Base-by-base conservation (phyloP, 179 eudicot genomes). In the Silene coronaria region DNA sequence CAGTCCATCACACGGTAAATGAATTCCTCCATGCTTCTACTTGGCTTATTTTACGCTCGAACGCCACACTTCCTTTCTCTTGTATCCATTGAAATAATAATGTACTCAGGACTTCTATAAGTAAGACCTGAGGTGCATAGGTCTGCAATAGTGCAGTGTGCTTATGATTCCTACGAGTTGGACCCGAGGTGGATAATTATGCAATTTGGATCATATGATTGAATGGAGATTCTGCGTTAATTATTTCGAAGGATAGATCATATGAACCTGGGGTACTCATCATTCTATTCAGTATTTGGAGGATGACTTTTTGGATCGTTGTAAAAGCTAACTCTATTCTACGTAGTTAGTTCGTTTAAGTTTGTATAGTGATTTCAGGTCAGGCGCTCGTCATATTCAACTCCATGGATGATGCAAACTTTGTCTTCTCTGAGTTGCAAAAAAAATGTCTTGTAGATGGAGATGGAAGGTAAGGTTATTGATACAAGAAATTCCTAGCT, bases 341-440 rank as follows among this genome's bases (percentile, higher is more conserved):
- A 4, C 5, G 22, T 45, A 12, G 51, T 45, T 45, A 45, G 51
- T 45, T 45, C 16, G 14, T 45, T 42, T 45, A 67, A 69, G 34
- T 26, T 68, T 69, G 21, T 14, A 14, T 46, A 70, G 4, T 63
- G 55, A 16, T 76, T 30, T 42, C 77, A 83, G 86, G 86, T 12
- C 75, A 78, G 68, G 86, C 86, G 57, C 73, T 80, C 55, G 86
- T 71, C 21, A 42, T 78, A 36, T 78, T 80, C 61, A 55, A 63
- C 26, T 61, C 77, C 27, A 26, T 61, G 58, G 73, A 55, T 30
- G 79, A 76, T 14, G 82, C 80, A 19, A 76, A 80, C 23, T 34
- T 57, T n/a, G 65, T 83, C 60, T 62, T 83, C 22, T 42, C 59
- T 1, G 62, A 66, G 62, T 62, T 80, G 28, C 68, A 59, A 3